Percentiles rank a stretch among this genome's conserved stretches.
Conservation (phyloP, 768 basidiomycete genomes). For the Calocera cornea region DNA sequence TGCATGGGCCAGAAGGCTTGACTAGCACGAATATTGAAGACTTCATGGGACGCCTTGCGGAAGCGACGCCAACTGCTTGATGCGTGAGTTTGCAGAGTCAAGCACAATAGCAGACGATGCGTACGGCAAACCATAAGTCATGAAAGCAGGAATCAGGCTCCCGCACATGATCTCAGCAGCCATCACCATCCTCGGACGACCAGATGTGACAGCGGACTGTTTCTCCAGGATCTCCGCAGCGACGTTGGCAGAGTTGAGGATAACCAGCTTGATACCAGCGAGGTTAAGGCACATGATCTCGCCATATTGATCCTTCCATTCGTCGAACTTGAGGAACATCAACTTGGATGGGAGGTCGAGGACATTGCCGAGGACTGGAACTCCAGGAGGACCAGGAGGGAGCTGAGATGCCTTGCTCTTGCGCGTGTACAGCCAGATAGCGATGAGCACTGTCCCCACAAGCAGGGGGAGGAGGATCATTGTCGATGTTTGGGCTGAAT, state of each 20-base stretch:
- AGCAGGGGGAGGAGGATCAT: not conserved
- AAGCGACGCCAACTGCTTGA: not conserved
- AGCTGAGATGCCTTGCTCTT: not conserved
- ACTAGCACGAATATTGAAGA: conserved; percentile 2
- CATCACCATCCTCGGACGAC: conserved; percentile 2
- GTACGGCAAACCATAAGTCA: not conserved
- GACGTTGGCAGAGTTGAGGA: not conserved
- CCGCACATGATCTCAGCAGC: conserved; percentile 4
- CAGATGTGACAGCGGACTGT: not conserved
- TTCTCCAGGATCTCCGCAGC: conserved; percentile 1
- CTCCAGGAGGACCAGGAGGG: not conserved
- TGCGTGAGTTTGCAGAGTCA: not conserved
- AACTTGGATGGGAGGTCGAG: not conserved
- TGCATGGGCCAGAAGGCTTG: conserved; percentile 3
- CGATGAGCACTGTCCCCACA: not conserved
- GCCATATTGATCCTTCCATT: conserved; percentile 1
- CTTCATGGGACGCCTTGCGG: not conserved
- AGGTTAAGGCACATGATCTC: conserved; percentile 4
- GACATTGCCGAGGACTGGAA: conserved; percentile 3
- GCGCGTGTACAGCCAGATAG: not conserved
- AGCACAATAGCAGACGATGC: not conserved
- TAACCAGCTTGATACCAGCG: not conserved
- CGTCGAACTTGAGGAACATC: conserved; percentile 4
- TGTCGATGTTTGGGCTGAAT: not conserved
- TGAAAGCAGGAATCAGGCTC: conserved; percentile 1